A percentile compares a stretch with the other conserved stretches of the same genome.
phyloP scores from a whole-genome alignment of 208 protist species.

The Trypanosoma scelopori region DNA sequence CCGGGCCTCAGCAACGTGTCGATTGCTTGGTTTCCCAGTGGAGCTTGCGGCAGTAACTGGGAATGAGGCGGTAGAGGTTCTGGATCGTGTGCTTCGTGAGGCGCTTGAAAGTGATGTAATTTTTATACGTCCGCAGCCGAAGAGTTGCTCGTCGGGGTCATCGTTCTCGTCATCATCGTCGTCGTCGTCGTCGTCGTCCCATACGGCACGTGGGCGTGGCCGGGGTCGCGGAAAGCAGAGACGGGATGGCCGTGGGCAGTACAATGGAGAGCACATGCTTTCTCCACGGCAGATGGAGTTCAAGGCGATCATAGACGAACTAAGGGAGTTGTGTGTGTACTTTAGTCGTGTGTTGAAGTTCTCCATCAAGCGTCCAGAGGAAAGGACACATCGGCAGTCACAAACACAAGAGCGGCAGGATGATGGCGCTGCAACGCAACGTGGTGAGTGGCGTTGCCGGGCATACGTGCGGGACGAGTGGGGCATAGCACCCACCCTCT shows the following conservation, averaged over 20 bases:
- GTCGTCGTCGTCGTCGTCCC: background rate
- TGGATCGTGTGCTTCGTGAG: slow-evolving; percentile 64
- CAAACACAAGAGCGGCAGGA: slow-evolving; percentile 4
- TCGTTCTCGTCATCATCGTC: slow-evolving; percentile 3
- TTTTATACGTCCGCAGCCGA: slow-evolving; percentile 47
- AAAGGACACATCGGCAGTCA: background rate
- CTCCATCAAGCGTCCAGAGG: slow-evolving; percentile 65
- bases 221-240: slow-evolving; percentile 12
- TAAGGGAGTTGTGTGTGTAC: slow-evolving; percentile 68
- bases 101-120: slow-evolving; percentile 77
- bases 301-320: slow-evolving; percentile 69
- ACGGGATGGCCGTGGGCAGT: slow-evolving; percentile 7
- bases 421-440: background rate
- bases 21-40: slow-evolving; percentile 79
- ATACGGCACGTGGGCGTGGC: background rate
- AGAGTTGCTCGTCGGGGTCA: background rate
- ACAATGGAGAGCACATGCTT: slow-evolving; percentile 19
- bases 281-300: slow-evolving; percentile 72
- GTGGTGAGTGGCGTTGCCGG: slow-evolving; percentile 61
- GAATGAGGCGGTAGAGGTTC: slow-evolving; percentile 31
- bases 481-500: slow-evolving; percentile 46
- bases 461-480: slow-evolving; percentile 88
- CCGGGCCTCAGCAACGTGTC: slow-evolving; percentile 76
- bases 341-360: slow-evolving; percentile 82
- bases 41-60: slow-evolving; percentile 76